Percentiles rank a stretch among this genome's conserved stretches.
phyloP scores from a whole-genome alignment of 208 protist species.

The Acanthamoeba castellanii region DNA sequence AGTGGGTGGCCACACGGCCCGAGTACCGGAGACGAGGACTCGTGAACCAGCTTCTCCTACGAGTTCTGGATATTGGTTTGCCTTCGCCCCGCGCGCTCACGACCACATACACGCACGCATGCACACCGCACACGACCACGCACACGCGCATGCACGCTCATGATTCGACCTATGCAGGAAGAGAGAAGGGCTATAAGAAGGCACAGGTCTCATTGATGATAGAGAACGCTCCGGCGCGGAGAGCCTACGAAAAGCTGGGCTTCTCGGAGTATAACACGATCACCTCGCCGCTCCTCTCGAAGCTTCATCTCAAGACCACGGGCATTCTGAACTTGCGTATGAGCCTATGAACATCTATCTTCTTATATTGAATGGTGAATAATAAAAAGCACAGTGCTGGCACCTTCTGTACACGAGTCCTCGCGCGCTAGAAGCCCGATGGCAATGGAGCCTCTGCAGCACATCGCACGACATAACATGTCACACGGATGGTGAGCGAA shows the following conservation, averaged over 20 bases:
- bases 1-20: conserved; percentile 46
- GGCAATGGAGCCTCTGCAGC: neutral
- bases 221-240: neutral
- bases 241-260: conserved; percentile 33
- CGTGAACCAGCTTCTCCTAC: neutral
- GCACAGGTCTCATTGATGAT: conserved; percentile 14
- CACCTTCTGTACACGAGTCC: too few species aligned
- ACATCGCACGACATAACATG: neutral
- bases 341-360: neutral
- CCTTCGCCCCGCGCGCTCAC: neutral
- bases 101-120: neutral
- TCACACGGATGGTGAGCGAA: neutral
- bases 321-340: conserved; percentile 30
- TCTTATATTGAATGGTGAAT: too few species aligned
- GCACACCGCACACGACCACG: neutral
- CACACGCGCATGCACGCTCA: neutral
- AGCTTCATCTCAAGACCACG: neutral
- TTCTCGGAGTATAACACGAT: conserved; percentile 48
- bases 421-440: too few species aligned
- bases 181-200: neutral
- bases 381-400: neutral
- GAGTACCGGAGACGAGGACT: conserved; percentile 34
- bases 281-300: neutral
- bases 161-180: neutral
- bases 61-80: conserved; percentile 34